These are phyloP conservation scores for Claviceps lovelessii DNA, from an alignment of 2,329 filamentous ascomycete genomes.

Conservation along the genomic window DNA sequence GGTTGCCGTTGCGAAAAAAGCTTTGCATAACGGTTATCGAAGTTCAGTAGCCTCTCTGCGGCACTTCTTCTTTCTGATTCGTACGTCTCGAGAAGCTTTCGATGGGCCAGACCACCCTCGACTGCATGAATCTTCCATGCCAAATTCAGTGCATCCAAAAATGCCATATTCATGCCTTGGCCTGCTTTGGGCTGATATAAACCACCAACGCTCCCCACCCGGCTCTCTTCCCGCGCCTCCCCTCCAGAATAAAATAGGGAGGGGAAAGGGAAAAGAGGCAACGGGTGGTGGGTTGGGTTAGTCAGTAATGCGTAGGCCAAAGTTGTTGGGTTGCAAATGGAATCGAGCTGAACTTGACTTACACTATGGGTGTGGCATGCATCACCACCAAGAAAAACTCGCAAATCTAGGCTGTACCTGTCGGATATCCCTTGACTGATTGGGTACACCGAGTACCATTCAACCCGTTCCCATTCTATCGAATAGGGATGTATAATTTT, in stretches of 20 bases:
- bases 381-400: constrained; percentile 63
- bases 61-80: constrained; percentile 74
- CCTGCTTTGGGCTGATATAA: constrained; percentile 53
- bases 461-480: constrained; percentile 51
- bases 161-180: constrained; percentile 69
- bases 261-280: no score
- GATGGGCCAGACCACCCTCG: constrained; percentile 64
- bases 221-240: no score
- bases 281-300: background rate
- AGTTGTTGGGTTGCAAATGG: background rate
- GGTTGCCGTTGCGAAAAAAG: constrained; percentile 72
- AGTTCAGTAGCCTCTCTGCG: constrained; percentile 70
- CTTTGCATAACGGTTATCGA: constrained; percentile 80
- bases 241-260: no score
- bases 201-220: no score
- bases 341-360: constrained; percentile 17
- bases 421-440: constrained; percentile 62
- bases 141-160: constrained; percentile 71
- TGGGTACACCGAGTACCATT: constrained; percentile 66
- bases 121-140: constrained; percentile 95
- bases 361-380: constrained; percentile 68
- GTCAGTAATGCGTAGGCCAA: background rate
- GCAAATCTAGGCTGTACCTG: constrained; percentile 50
- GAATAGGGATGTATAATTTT: constrained; percentile 51
- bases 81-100: constrained; percentile 67